Percentiles rank a stretch among this genome's conserved stretches.
phyloP scores from a whole-genome alignment of 2,329 filamentous ascomycete genomes.

The Phyllosticta citrichinensis region DNA sequence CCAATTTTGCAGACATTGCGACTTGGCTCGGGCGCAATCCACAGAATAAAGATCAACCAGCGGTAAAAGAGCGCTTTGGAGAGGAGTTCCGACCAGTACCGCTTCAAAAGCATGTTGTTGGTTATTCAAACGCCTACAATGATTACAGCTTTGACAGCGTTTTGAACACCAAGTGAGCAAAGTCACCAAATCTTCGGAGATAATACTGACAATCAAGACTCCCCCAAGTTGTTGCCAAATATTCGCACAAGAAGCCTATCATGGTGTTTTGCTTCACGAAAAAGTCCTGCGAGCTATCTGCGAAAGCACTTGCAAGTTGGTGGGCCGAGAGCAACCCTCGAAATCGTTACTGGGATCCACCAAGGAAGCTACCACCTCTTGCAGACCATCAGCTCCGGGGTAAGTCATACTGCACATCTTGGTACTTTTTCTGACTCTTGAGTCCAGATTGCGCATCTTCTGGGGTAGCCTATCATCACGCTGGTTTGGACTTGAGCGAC shows the following conservation, averaged over 20 bases:
- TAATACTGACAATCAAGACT: conserved; percentile 39
- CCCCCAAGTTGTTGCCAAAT: conserved; percentile 53
- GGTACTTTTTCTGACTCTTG: conserved; percentile 10
- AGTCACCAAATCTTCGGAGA: not conserved
- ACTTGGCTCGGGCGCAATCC: conserved; percentile 64
- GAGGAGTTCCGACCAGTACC: conserved; percentile 74
- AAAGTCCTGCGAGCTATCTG: conserved; percentile 58
- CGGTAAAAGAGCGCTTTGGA: conserved; percentile 59
- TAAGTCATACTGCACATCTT: conserved; percentile 19
- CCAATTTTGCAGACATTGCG: conserved; percentile 72
- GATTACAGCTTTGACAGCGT: conserved; percentile 68
- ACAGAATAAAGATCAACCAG: conserved; percentile 50
- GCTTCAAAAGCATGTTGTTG: conserved; percentile 66
- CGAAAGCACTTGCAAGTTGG: conserved; percentile 54
- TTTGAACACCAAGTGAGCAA: conserved; percentile 48
- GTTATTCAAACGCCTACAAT: conserved; percentile 53
- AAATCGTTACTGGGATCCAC: conserved; percentile 54
- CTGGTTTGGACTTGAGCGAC: conserved; percentile 57
- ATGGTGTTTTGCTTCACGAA: conserved; percentile 78
- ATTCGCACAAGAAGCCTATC: conserved; percentile 62
- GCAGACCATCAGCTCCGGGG: conserved; percentile 51
- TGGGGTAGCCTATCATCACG: conserved; percentile 77
- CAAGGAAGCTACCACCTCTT: conserved; percentile 42
- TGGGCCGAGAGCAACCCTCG: conserved; percentile 45
- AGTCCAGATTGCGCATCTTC: conserved; percentile 34